Percentiles rank a stretch among this genome's conserved stretches.
These are phyloP conservation scores for Daldinia vernicosa DNA, from an alignment of 495 filamentous ascomycete genomes.

Conservation along the genomic window DNA sequence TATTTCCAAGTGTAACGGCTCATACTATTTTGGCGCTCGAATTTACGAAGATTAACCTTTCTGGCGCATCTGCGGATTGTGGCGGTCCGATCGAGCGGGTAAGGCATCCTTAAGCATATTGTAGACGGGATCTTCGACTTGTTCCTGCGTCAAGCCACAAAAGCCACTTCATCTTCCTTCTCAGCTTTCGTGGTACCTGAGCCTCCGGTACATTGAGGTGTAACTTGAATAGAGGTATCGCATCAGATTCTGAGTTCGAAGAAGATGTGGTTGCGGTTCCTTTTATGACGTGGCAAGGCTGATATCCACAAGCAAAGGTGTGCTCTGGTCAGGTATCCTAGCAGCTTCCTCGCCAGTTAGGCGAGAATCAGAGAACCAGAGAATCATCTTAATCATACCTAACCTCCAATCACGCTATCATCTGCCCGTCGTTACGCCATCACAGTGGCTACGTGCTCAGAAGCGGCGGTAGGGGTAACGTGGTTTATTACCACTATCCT, in stretches of 20 bases:
- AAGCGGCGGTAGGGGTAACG: background rate
- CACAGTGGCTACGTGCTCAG: background rate
- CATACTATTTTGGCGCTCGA: conserved; percentile 8
- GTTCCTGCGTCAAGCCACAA: conserved; percentile 7
- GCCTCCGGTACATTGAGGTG: background rate
- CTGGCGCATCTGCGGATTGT: conserved; percentile 8
- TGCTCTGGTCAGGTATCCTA: background rate
- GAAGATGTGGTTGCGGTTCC: background rate
- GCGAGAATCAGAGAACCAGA: background rate
- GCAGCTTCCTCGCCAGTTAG: background rate
- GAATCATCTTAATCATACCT: background rate
- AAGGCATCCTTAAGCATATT: background rate
- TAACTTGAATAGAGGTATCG: background rate
- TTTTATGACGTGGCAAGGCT: background rate
- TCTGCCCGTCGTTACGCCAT: background rate
- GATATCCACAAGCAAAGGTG: background rate
- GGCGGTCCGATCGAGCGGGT: background rate
- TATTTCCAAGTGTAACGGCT: conserved; percentile 1
- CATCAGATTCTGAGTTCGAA: background rate
- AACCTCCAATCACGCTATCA: background rate
- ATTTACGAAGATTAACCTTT: conserved; percentile 5
- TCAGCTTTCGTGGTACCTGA: background rate
- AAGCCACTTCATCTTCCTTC: background rate
- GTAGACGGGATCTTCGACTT: background rate
- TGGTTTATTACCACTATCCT: background rate